These are phyloP conservation scores for Kluyveromyces wickerhamii DNA, from an alignment of 805 yeast genomes.

Conservation along the genomic window DNA sequence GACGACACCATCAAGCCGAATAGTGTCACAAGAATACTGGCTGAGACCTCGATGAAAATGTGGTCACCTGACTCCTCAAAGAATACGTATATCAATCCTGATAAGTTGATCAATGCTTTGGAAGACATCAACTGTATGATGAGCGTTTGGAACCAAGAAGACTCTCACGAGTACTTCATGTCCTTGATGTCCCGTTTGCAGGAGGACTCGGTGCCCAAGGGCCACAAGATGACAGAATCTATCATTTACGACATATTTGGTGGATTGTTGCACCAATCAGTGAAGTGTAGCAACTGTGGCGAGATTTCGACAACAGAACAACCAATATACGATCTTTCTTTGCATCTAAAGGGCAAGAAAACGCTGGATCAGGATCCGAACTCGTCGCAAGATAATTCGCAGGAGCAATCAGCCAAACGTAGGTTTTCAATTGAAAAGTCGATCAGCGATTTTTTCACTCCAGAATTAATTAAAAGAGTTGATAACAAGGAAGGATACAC, in stretches of 20 bases:
- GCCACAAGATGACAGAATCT: constrained; percentile 72
- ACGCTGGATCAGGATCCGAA: constrained; percentile 1
- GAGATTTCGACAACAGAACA: constrained; percentile 80
- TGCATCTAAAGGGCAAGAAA: constrained; percentile 56
- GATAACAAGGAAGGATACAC: constrained; percentile 76
- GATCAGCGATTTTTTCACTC: constrained; percentile 71
- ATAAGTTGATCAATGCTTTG: constrained; percentile 57
- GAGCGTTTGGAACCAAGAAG: constrained; percentile 97
- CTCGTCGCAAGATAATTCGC: constrained; percentile 5
- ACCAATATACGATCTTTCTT: constrained; percentile 86
- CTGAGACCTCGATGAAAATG: constrained; percentile 62
- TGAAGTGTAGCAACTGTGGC: constrained; percentile 77
- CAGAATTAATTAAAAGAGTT: constrained; percentile 58
- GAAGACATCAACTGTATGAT: constrained; percentile 91
- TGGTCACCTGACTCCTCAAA: constrained; percentile 47
- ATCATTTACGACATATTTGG: constrained; percentile 91
- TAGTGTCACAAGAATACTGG: constrained; percentile 59
- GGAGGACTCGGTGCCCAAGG: constrained; percentile 88
- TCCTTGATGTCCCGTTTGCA: constrained; percentile 79
- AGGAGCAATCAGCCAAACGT: constrained; percentile 19
- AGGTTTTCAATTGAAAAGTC: constrained; percentile 67
- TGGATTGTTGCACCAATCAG: constrained; percentile 76
- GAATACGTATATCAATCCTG: constrained; percentile 60
- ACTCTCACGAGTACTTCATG: constrained; percentile 95
- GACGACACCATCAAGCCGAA: constrained; percentile 38